These are phyloP conservation scores for Cutaneotrichosporon sp. DNA, from an alignment of 1,284 basidiomycete species.

Conservation along the genomic window DNA sequence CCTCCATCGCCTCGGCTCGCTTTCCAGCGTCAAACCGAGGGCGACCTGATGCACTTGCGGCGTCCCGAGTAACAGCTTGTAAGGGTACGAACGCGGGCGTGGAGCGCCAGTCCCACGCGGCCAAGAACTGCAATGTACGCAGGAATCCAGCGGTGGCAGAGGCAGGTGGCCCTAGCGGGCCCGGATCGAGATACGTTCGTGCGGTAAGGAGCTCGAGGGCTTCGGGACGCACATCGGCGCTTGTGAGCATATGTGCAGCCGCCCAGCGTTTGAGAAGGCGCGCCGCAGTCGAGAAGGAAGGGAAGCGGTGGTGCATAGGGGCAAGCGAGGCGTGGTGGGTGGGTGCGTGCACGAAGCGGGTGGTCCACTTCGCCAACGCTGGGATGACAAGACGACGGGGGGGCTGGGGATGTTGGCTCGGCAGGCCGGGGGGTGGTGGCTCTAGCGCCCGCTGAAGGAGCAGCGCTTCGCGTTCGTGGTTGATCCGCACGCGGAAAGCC, in stretches of 20 bases:
- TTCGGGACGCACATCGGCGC: conserved; percentile 60
- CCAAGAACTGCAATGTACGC: conserved; percentile 66
- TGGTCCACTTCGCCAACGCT: conserved; percentile 62
- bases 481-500: conserved; percentile 78
- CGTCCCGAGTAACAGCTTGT: conserved; percentile 27
- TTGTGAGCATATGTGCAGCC: conserved; percentile 78
- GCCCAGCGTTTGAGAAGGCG: conserved; percentile 91
- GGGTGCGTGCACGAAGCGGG: conserved; percentile 71
- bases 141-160: conserved; percentile 67
- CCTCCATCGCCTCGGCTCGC: conserved; percentile 60
- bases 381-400: conserved; percentile 52
- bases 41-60: conserved; percentile 26
- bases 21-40: conserved; percentile 47
- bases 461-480: conserved; percentile 78
- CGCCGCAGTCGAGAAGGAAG: conserved; percentile 76
- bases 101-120: conserved; percentile 71
- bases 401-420: conserved; percentile 38
- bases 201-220: conserved; percentile 81
- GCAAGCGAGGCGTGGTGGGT: conserved; percentile 80
- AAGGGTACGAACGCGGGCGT: conserved; percentile 54
- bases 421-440: conserved; percentile 38
- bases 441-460: conserved; percentile 66
- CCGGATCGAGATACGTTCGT: conserved; percentile 52
- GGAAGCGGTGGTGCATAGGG: conserved; percentile 70
- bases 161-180: conserved; percentile 45